Percentiles rank a stretch among this genome's conserved stretches.
Evolutionary conservation across 768 basidiomycete species (phyloP).

Genomic region (Xerocomellus chrysenteron): DNA sequence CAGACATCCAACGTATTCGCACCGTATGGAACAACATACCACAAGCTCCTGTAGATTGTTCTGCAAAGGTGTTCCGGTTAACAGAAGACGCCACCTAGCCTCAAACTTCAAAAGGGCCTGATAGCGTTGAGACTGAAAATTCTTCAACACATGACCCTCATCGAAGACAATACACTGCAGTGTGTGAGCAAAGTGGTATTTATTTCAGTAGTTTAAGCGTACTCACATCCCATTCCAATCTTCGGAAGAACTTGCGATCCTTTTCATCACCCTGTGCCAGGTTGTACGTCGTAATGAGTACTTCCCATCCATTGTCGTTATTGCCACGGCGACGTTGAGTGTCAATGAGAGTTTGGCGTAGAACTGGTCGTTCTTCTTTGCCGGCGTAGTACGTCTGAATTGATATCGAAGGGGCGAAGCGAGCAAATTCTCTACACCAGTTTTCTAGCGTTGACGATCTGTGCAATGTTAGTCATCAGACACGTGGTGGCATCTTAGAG

Average conservation of each 20-base stretch:
- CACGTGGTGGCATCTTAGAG: background rate
- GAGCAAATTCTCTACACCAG: conserved; percentile 95
- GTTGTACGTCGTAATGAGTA: conserved; percentile 95
- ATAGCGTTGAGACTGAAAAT: conserved; percentile 96
- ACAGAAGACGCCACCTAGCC: conserved; percentile 84
- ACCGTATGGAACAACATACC: conserved; percentile 43
- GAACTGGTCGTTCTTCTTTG: conserved; percentile 76
- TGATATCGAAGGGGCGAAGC: conserved; percentile 82
- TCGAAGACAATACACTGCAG: conserved; percentile 89
- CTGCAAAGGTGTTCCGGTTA: conserved; percentile 95
- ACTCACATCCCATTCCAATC: conserved; percentile 89
- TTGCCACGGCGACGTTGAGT: conserved; percentile 49
- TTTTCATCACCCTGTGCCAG: conserved; percentile 83
- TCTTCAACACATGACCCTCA: conserved; percentile 97
- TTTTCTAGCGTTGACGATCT: conserved; percentile 97
- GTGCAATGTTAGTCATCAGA: conserved; percentile 9
- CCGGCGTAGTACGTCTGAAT: conserved; percentile 93
- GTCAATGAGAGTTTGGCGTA: conserved; percentile 71
- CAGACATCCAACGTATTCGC: conserved; percentile 8
- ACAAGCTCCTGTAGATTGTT: conserved; percentile 90
- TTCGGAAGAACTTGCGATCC: conserved; percentile 92
- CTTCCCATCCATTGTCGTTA: conserved; percentile 75
- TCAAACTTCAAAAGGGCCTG: conserved; percentile 81
- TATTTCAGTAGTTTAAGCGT: background rate
- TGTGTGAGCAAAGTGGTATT: background rate